Evolutionary conservation across 2,329 filamentous ascomycete genomes (phyloP).

Genomic region (Epichloe baconii): DNA sequence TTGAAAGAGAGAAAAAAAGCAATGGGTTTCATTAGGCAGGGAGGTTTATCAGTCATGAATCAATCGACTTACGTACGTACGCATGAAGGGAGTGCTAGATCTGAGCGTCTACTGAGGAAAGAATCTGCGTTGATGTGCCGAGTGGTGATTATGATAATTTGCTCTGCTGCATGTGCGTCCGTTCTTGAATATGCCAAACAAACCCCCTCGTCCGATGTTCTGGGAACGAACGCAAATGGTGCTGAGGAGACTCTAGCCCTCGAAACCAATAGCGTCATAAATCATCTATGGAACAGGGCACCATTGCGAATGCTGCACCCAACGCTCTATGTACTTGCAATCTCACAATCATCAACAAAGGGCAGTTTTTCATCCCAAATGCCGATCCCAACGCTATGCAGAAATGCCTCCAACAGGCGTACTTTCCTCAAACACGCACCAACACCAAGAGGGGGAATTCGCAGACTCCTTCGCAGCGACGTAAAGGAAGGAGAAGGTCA

Average conservation of each 20-base stretch:
- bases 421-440: background rate
- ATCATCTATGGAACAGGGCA: background rate
- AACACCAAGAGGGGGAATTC: background rate
- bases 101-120: too few relatives aligned
- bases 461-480: background rate
- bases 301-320: background rate
- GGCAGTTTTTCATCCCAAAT: background rate
- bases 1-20: background rate
- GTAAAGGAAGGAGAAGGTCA: background rate
- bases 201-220: too few relatives aligned
- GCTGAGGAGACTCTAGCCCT: background rate
- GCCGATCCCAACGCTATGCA: constrained; percentile 7
- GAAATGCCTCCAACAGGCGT: constrained; percentile 2
- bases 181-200: background rate
- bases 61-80: background rate
- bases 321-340: background rate
- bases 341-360: background rate
- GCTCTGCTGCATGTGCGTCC: background rate
- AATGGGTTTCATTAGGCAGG: too few relatives aligned
- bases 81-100: background rate
- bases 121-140: too few relatives aligned
- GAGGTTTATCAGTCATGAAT: background rate
- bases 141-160: too few relatives aligned
- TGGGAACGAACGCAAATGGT: too few relatives aligned
- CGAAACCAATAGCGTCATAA: background rate